phyloP scores from a whole-genome alignment of 164 flowering plant genomes.

The Umbellularia californica region DNA sequence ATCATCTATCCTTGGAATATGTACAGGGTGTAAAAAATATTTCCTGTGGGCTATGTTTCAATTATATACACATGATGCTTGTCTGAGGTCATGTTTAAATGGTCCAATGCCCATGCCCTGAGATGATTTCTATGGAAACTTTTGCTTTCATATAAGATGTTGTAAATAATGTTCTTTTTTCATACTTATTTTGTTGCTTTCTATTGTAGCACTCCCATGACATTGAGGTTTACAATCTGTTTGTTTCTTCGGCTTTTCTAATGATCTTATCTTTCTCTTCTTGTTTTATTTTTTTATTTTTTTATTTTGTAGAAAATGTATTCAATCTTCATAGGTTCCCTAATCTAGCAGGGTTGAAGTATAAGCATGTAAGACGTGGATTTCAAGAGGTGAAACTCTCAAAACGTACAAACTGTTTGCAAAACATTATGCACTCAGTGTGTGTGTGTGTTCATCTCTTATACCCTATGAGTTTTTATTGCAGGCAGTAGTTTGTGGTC shows the following conservation, averaged over 20 bases:
- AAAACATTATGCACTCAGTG: background rate
- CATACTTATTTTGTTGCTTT: background rate
- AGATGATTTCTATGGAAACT: background rate
- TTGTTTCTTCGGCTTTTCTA: background rate
- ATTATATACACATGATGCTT: background rate
- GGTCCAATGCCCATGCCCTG: background rate
- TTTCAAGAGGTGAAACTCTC: constrained; percentile 61
- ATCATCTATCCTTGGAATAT: too few relatives aligned
- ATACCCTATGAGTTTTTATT: constrained; percentile 11
- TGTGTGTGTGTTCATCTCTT: constrained; percentile 2
- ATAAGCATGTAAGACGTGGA: constrained; percentile 63
- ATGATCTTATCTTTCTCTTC: background rate
- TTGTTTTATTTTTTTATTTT: background rate
- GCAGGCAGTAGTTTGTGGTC: constrained; percentile 96
- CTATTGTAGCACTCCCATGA: background rate
- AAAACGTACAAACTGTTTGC: constrained; percentile 1
- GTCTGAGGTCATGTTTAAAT: background rate
- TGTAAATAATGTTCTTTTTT: background rate
- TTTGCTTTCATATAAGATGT: background rate
- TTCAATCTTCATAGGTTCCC: constrained; percentile 85
- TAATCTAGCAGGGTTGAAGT: constrained; percentile 51
- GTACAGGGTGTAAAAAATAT: too few relatives aligned
- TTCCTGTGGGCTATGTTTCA: too few relatives aligned
- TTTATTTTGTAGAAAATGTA: constrained; percentile 82
- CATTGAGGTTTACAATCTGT: background rate